These are phyloP conservation scores for Populus ilicifolia DNA, from an alignment of 345 rosid genomes.

Conservation along the genomic window DNA sequence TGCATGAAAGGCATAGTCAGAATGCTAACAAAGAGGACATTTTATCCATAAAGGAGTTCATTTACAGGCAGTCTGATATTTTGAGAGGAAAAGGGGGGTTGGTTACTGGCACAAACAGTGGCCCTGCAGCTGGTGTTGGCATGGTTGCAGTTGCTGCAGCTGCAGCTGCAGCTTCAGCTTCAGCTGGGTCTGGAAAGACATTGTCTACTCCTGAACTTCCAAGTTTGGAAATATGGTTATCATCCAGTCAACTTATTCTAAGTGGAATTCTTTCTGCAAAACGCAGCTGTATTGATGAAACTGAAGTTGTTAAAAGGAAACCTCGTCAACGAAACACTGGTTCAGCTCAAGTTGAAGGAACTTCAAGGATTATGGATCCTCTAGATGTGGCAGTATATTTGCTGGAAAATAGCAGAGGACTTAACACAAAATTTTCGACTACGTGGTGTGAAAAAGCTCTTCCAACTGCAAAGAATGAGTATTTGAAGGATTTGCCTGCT, in stretches of 20 bases:
- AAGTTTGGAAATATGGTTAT: slow-evolving; percentile 57
- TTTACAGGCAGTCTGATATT: slow-evolving; percentile 61
- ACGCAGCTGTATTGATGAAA: slow-evolving; percentile 42
- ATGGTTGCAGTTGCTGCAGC: slow-evolving; percentile 91
- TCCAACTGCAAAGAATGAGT: slow-evolving; percentile 70
- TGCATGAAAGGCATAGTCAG: slow-evolving; percentile 63
- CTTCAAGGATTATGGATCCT: slow-evolving; percentile 43
- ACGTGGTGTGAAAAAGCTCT: slow-evolving; percentile 73
- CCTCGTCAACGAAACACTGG: slow-evolving; percentile 44
- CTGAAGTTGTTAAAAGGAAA: slow-evolving; percentile 50
- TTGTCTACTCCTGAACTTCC: slow-evolving; percentile 59
- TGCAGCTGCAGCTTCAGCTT: slow-evolving; percentile 86
- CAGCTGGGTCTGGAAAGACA: slow-evolving; percentile 61
- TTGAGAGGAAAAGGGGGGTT: slow-evolving; percentile 78
- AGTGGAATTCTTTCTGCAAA: slow-evolving; percentile 55
- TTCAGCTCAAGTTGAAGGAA: slow-evolving; percentile 43
- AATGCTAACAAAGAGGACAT: slow-evolving; percentile 59
- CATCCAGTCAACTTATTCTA: slow-evolving; percentile 54
- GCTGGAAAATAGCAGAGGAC: slow-evolving; percentile 64
- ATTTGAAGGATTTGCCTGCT: slow-evolving; percentile 65
- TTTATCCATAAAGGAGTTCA: slow-evolving; percentile 63
- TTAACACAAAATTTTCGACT: slow-evolving; percentile 61
- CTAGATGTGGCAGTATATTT: slow-evolving; percentile 55
- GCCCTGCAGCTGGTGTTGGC: slow-evolving; percentile 63
- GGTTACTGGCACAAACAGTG: slow-evolving; percentile 40